Percentiles rank a stretch among this genome's conserved stretches.
Evolutionary conservation across 352 stramenopile genomes (phyloP).

Genomic region (Phytophthora syringae): DNA sequence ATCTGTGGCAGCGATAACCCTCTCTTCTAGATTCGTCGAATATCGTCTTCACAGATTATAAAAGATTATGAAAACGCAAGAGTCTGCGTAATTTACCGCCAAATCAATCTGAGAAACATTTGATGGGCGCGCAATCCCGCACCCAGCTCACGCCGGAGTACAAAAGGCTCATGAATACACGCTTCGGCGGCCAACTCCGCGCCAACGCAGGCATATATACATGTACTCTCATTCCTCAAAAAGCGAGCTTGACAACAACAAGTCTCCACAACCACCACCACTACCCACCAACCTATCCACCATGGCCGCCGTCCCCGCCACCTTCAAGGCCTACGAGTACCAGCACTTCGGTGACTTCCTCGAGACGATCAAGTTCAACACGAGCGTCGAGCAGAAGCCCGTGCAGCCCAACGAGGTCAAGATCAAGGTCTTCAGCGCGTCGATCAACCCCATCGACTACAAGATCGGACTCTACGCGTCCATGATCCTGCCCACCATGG

Average conservation of each 20-base stretch:
- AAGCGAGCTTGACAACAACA: conserved; percentile 10
- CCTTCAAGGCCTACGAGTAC: conserved; percentile 42
- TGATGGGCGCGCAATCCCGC: too few species aligned
- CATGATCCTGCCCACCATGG: conserved; percentile 23
- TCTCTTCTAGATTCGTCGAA: too few species aligned
- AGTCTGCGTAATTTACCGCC: too few species aligned
- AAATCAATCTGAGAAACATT: too few species aligned
- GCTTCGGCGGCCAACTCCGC: too few species aligned
- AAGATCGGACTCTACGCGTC: conserved; percentile 22
- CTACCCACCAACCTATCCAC: background rate
- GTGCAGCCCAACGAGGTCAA: conserved; percentile 34
- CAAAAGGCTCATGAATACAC: too few species aligned
- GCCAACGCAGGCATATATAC: too few species aligned
- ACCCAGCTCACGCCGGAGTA: too few species aligned
- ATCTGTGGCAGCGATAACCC: too few species aligned
- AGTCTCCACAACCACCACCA: conserved; percentile 7
- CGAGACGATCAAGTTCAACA: conserved; percentile 36
- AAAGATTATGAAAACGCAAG: too few species aligned
- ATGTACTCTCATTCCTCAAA: conserved; percentile 35
- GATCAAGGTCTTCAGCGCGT: conserved; percentile 40
- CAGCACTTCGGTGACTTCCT: conserved; percentile 36
- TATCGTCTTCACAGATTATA: too few species aligned
- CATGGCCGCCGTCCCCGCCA: conserved; percentile 17
- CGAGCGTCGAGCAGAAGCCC: conserved; percentile 14
- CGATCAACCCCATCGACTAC: conserved; percentile 37